Base-by-base conservation (phyloP, 352 stramenopile species). In the Blastocystis sp. region DNA sequence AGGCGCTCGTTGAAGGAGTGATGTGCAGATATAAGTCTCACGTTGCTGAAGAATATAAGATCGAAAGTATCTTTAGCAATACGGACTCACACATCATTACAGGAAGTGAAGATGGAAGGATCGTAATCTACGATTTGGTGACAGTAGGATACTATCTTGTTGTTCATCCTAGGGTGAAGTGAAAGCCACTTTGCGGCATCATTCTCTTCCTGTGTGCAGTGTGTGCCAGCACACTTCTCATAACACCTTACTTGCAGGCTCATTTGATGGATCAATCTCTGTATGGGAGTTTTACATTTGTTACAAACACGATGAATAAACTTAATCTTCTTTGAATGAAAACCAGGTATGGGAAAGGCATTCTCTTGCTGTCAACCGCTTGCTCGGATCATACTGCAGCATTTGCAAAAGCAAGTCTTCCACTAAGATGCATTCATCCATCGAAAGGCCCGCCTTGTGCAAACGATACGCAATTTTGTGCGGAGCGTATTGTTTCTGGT, bases 401-500 rank as follows among this genome's bases (percentile, higher is more conserved):
- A 98, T 97, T 4, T 95, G 95, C 37, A 93, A 92, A 41, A 99
- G 92, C 87, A 99, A 99, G 66, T 95, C 94, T 56, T 95, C 93
- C 16, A 98, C 92, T 50, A 92, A 93, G 34, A 95, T 90, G 2
- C 96, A 96, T 20, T 98, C 96, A 41, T 92, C 91, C 30, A 91
- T 91, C 0, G 91, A 59, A 90, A 98, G 98, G 62, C 96, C 93
- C 90, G 98, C 98, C 91, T 99, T 98, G 5, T 93, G 91, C n/a
- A 99, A 90, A 39, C 98, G 96, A 78, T 98, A 93, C 69, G 98
- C 94, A 13, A 99, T 81, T 53, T 81, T 81, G 26, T 81, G 92
- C 20, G 94, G 95, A 96, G 97, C 99, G 87, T 96, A 99, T 90
- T 98, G 98, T 30, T 96, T 96, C 90, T 99, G 99, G 89, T 98